Evolutionary conservation across 805 yeast genomes (phyloP).

Genomic region (Saturnispora hagleri): DNA sequence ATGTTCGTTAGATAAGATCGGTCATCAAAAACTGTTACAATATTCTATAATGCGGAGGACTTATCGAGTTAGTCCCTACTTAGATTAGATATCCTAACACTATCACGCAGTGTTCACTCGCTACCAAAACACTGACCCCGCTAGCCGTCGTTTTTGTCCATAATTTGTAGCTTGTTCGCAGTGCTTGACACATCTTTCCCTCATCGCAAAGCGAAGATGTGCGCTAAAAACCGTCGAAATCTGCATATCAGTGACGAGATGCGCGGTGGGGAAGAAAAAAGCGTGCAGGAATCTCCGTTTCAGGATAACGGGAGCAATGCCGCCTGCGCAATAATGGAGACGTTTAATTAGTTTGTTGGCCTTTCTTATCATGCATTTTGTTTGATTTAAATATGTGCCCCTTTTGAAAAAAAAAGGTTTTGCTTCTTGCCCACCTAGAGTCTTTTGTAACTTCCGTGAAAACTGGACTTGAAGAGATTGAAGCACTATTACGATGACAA

Average conservation of each 20-base stretch:
- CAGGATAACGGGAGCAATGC: not conserved
- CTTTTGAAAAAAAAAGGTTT: not conserved
- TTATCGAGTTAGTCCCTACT: not conserved
- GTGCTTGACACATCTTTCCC: not conserved
- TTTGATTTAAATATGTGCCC: not conserved
- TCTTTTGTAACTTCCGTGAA: not conserved
- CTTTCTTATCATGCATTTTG: not conserved
- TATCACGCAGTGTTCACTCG: not conserved
- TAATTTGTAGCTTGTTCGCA: not conserved
- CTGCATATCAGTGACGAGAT: not conserved
- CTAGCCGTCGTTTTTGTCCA: not conserved
- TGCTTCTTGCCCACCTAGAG: not conserved
- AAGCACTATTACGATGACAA: slow-evolving; percentile 6
- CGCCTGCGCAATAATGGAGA: not conserved
- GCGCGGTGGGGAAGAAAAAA: not conserved
- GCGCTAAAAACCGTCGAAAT: not conserved
- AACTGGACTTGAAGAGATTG: not conserved
- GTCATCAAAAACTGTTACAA: not conserved
- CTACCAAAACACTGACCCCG: not conserved
- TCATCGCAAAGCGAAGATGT: not conserved
- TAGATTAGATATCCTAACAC: not conserved
- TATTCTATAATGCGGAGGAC: not conserved
- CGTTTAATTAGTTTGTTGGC: not conserved
- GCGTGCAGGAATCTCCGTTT: not conserved
- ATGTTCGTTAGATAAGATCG: not conserved